Percentiles rank a stretch among this genome's conserved stretches.
These are phyloP conservation scores for Monosporascus ibericus DNA, from an alignment of 2,329 filamentous ascomycete species.

Conservation along the genomic window DNA sequence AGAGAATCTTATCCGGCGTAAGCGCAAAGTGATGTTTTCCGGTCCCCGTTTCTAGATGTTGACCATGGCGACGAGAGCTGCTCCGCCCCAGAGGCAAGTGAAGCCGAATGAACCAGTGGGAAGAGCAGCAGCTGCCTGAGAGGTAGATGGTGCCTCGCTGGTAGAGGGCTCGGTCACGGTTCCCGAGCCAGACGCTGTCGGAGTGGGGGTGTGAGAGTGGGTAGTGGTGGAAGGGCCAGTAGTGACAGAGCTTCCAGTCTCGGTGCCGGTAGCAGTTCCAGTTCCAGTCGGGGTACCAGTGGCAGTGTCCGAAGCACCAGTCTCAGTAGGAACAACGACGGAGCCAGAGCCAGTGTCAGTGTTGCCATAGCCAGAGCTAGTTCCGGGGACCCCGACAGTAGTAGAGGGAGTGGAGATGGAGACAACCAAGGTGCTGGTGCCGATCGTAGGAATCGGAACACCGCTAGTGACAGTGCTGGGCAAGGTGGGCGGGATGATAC, in stretches of 20 bases:
- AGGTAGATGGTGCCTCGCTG: background rate
- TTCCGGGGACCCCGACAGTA: background rate
- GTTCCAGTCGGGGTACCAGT: conserved; percentile 1
- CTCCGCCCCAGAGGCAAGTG: conserved; percentile 13
- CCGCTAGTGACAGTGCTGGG: background rate
- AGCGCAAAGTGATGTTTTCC: no score
- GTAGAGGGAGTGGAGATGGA: background rate
- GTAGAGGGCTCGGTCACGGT: background rate
- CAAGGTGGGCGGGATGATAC: background rate
- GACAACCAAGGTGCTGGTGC: background rate
- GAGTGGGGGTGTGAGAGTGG: background rate
- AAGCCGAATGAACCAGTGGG: conserved; percentile 8
- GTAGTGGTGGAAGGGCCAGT: conserved; percentile 1
- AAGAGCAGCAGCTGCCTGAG: conserved; percentile 2
- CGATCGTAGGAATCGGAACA: background rate
- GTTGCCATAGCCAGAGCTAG: background rate
- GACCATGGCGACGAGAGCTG: conserved; percentile 9
- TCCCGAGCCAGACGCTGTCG: background rate
- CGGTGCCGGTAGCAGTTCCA: background rate
- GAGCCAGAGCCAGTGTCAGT: conserved; percentile 2
- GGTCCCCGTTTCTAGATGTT: conserved; percentile 8
- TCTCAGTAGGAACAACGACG: background rate
- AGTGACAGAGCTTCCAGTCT: background rate
- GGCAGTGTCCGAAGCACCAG: background rate
- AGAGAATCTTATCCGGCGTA: no score